These are phyloP conservation scores for Tricholoma bakamatsutake DNA, from an alignment of 768 basidiomycete genomes.

Conservation along the genomic window DNA sequence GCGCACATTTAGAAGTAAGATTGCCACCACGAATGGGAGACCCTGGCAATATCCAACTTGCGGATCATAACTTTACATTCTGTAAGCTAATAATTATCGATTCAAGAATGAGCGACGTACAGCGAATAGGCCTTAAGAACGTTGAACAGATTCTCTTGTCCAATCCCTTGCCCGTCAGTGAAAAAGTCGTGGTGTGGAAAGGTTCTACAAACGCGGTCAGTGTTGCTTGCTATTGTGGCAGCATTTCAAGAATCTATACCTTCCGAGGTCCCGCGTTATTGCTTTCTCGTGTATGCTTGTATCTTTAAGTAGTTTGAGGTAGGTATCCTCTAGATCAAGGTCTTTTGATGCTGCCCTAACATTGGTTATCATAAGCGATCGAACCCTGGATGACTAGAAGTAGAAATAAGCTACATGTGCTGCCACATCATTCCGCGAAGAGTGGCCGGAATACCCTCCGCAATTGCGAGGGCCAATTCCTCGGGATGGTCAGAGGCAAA, in stretches of 20 bases:
- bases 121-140: constrained; percentile 96
- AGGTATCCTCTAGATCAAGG: constrained; percentile 73
- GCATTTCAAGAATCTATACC: constrained; percentile 35
- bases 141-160: constrained; percentile 96
- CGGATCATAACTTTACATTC: constrained; percentile 61
- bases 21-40: constrained; percentile 92
- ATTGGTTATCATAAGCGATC: constrained; percentile 11
- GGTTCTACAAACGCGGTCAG: constrained; percentile 45
- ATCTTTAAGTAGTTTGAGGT: constrained; percentile 78
- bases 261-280: constrained; percentile 86
- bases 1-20: constrained; percentile 83
- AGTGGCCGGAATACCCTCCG: constrained; percentile 83
- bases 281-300: constrained; percentile 89
- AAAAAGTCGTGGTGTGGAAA: constrained; percentile 98
- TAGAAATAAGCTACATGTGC: constrained; percentile 56
- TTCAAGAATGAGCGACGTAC: constrained; percentile 35
- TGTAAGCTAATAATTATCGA: constrained; percentile 2
- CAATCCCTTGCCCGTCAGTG: constrained; percentile 88
- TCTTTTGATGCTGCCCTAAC: constrained; percentile 92
- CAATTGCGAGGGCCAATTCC: constrained; percentile 83
- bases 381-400: constrained; percentile 1
- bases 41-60: constrained; percentile 99
- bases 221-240: constrained; percentile 8
- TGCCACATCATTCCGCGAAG: constrained; percentile 96
- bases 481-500: constrained; percentile 79